phyloP scores from a whole-genome alignment of 2,329 filamentous ascomycete genomes.

The Thermoascus crustaceus region DNA sequence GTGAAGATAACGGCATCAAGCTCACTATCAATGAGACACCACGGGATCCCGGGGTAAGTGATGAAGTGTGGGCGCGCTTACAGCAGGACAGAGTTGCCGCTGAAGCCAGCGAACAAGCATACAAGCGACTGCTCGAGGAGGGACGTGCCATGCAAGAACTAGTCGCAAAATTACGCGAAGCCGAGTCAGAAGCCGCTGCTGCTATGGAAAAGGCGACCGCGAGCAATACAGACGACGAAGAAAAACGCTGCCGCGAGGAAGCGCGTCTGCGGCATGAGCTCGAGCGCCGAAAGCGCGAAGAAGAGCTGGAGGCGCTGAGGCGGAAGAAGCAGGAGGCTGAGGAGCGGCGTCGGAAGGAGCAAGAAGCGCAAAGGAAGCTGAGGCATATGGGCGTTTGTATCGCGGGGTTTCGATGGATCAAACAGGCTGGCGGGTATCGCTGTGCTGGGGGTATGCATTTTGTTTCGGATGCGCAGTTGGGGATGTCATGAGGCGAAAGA shows the following conservation, averaged over 20 bases:
- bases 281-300: conserved; percentile 21
- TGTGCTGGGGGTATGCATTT: conserved; percentile 5
- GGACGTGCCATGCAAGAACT: not conserved
- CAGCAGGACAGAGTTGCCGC: conserved; percentile 9
- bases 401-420: conserved; percentile 54
- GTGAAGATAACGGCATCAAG: not conserved
- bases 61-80: conserved; percentile 18
- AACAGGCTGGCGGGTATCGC: conserved; percentile 44
- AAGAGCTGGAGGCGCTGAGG: conserved; percentile 31
- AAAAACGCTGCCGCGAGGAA: conserved; percentile 25
- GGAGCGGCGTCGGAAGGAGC: conserved; percentile 33
- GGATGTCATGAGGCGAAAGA: no score
- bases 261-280: conserved; percentile 12
- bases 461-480: conserved; percentile 5
- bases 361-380: conserved; percentile 41
- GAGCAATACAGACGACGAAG: conserved; percentile 9
- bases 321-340: conserved; percentile 32
- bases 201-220: conserved; percentile 4
- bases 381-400: conserved; percentile 48
- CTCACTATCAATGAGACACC: not conserved
- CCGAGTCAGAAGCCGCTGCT: not conserved
- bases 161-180: not conserved
- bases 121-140: not conserved
- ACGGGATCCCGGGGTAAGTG: conserved; percentile 17
- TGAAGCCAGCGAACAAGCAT: conserved; percentile 3